A percentile compares a stretch with the other conserved stretches of the same genome.
Evolutionary conservation across 805 yeast species (phyloP).

Genomic region (Pichia rugopelliculosa): DNA sequence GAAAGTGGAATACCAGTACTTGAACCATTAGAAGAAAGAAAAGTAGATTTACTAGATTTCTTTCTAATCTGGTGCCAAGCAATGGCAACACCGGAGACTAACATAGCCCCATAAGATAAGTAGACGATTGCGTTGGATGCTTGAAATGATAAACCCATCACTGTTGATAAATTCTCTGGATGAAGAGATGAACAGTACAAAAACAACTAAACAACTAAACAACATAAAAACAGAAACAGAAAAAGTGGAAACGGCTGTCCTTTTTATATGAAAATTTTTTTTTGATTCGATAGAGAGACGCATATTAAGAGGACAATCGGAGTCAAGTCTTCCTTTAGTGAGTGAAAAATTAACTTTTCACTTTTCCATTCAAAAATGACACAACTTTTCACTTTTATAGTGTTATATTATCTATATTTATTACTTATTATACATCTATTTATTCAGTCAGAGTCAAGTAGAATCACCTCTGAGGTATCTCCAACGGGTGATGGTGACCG

Average conservation of each 20-base stretch:
- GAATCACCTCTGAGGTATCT: constrained; percentile 6
- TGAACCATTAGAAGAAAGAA: constrained; percentile 72
- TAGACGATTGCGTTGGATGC: constrained; percentile 58
- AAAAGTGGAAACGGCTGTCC: background rate
- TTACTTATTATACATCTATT: too few relatives aligned
- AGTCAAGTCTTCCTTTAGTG: too few relatives aligned
- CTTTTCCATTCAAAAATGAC: too few relatives aligned
- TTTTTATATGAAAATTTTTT: background rate
- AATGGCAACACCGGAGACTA: constrained; percentile 45
- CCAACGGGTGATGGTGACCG: background rate
- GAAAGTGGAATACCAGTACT: constrained; percentile 76
- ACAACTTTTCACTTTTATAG: too few relatives aligned
- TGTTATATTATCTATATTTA: too few relatives aligned
- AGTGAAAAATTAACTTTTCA: too few relatives aligned
- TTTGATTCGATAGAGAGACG: too few relatives aligned
- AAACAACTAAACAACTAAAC: too few relatives aligned
- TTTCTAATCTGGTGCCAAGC: constrained; percentile 51
- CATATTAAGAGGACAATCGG: too few relatives aligned
- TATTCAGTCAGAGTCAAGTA: constrained; percentile 9
- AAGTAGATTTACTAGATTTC: constrained; percentile 36
- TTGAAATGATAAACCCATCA: constrained; percentile 33
- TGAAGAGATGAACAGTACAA: too few relatives aligned
- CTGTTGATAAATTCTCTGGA: background rate
- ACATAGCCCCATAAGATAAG: constrained; percentile 47
- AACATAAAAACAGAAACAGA: background rate